Conservation (phyloP, 129 eudicot species). For the Deinandra increscens region DNA sequence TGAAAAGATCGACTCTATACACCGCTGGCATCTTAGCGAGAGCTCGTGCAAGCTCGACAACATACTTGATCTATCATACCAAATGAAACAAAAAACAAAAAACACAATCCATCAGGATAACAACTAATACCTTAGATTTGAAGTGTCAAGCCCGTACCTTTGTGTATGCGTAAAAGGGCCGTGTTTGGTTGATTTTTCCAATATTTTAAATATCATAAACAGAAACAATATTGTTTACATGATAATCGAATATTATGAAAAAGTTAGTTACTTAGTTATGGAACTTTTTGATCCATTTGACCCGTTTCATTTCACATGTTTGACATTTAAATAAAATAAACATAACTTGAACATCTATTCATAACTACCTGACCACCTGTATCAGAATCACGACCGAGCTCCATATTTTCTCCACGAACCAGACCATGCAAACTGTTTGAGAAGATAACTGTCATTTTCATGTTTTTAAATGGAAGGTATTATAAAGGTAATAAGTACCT, state of each 20-base stretch:
- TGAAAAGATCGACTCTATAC: conserved; percentile 85
- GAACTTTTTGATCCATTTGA: neutral
- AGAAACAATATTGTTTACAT: neutral
- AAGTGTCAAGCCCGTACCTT: neutral
- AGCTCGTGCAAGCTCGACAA: conserved; percentile 90
- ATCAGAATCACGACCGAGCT: conserved; percentile 94
- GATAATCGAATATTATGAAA: neutral
- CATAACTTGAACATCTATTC: neutral
- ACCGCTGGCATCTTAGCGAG: conserved; percentile 85
- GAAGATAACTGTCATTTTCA: conserved; percentile 12
- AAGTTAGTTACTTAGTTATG: neutral
- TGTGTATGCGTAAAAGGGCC: neutral
- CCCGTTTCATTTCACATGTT: conserved; percentile 1
- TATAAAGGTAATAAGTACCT: conserved; percentile 42
- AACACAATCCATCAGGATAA: neutral
- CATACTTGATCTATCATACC: conserved; percentile 56
- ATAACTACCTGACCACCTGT: conserved; percentile 86
- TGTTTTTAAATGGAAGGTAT: neutral
- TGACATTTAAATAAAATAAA: neutral
- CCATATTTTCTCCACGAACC: conserved; percentile 98
- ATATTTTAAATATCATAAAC: neutral
- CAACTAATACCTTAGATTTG: neutral
- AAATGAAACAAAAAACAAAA: neutral
- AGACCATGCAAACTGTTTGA: conserved; percentile 78
- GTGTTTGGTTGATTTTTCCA: neutral